Evolutionary conservation across 331 rosid species (phyloP).

Genomic region (Cydonia oblonga): DNA sequence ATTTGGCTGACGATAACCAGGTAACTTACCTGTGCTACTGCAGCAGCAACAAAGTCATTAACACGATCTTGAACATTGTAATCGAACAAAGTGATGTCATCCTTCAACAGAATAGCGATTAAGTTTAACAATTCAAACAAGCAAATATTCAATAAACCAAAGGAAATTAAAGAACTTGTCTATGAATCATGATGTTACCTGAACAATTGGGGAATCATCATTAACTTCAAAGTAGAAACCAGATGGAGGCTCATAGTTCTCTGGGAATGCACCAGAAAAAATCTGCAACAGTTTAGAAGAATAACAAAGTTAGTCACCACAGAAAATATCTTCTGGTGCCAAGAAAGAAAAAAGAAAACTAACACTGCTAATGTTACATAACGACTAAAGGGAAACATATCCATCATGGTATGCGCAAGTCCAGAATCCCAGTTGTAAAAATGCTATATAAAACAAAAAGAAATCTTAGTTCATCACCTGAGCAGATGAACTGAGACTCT

Average conservation of each 20-base stretch:
- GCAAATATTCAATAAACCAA: neutral
- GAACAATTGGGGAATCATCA: constrained; percentile 62
- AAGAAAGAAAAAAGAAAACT: neutral
- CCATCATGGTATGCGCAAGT: neutral
- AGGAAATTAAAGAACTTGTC: constrained; percentile 2
- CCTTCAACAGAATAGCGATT: constrained; percentile 32
- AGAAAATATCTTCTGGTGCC: constrained; percentile 1
- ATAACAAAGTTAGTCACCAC: neutral
- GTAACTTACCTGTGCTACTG: constrained; percentile 65
- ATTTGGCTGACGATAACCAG: neutral
- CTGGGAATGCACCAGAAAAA: constrained; percentile 87
- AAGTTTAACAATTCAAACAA: constrained; percentile 9
- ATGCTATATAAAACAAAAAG: neutral
- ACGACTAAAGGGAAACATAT: neutral
- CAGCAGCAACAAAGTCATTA: constrained; percentile 82
- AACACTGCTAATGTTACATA: neutral
- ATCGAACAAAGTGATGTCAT: constrained; percentile 61
- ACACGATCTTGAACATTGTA: constrained; percentile 83
- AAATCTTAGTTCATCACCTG: constrained; percentile 33
- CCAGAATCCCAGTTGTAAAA: neutral
- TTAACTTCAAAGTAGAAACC: constrained; percentile 87
- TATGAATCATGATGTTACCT: constrained; percentile 27
- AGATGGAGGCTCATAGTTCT: constrained; percentile 83
- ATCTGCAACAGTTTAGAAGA: constrained; percentile 31
- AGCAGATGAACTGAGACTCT: constrained; percentile 13